Conservation (phyloP, 2,329 filamentous ascomycete species). For the Alternaria metachromatica region DNA sequence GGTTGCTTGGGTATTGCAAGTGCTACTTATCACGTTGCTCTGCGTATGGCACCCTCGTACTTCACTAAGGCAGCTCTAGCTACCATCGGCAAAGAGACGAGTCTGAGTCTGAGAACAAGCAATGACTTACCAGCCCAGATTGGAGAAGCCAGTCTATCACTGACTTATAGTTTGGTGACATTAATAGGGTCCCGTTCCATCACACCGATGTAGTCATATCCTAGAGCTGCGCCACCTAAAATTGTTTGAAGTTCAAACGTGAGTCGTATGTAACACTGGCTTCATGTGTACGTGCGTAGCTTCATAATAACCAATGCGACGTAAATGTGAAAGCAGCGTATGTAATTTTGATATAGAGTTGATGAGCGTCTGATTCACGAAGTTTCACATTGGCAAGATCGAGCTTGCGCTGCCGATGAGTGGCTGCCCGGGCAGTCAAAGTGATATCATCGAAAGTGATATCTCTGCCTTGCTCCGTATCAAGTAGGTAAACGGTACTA, state of each 20-base stretch:
- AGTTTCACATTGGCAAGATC: neutral
- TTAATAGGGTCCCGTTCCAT: fast-evolving
- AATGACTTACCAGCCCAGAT: neutral
- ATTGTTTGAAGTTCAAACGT: neutral
- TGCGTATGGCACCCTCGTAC: neutral
- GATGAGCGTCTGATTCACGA: neutral
- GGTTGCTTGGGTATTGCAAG: neutral
- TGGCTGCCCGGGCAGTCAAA: neutral
- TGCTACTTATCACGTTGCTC: neutral
- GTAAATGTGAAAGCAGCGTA: neutral
- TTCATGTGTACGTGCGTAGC: neutral
- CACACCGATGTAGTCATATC: fast-evolving
- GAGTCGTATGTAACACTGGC: neutral
- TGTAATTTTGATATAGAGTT: fast-evolving
- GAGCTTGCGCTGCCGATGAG: neutral
- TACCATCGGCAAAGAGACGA: neutral
- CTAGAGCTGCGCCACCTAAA: neutral
- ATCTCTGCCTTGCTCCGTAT: fast-evolving
- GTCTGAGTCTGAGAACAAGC: neutral
- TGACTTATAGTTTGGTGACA: neutral
- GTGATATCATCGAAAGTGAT: neutral
- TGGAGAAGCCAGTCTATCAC: neutral
- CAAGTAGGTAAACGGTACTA: neutral
- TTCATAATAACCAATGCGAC: neutral
- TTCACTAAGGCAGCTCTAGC: neutral